Conservation (phyloP, 257 asterid genomes). For the Gentiana straminea region DNA sequence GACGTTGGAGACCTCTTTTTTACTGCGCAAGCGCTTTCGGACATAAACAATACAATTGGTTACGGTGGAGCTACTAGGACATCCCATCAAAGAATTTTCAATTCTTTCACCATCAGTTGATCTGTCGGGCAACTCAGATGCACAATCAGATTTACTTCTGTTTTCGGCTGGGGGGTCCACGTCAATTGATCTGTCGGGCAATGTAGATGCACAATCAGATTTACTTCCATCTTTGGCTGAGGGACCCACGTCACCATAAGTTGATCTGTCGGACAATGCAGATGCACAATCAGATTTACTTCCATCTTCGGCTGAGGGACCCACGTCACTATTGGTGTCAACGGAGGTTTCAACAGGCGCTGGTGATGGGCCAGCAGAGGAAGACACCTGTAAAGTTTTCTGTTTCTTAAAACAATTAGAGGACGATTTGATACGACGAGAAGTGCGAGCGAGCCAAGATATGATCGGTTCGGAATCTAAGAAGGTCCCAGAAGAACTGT, state of each 20-base stretch:
- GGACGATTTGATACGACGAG: conserved; percentile 58
- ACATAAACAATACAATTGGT: conserved; percentile 47
- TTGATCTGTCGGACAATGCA: conserved; percentile 24
- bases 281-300: conserved; percentile 24
- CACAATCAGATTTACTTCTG: conserved; percentile 23
- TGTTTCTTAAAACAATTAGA: conserved; percentile 42
- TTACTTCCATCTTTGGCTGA: conserved; percentile 21
- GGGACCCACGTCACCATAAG: conserved; percentile 18
- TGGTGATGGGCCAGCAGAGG: conserved; percentile 25
- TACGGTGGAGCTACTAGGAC: conserved; percentile 22
- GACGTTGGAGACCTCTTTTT: conserved; percentile 21
- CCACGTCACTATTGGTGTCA: conserved; percentile 21
- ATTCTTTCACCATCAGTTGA: conserved; percentile 19
- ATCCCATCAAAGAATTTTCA: conserved; percentile 25
- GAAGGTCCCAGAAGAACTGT: conserved; percentile 28
- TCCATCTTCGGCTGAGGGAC: conserved; percentile 21
- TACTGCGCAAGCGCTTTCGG: conserved; percentile 50
- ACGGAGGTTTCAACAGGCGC: conserved; percentile 27
- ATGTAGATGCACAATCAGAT: conserved; percentile 25
- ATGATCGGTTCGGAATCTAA: conserved; percentile 84
- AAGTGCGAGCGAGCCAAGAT: conserved; percentile 81
- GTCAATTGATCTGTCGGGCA: conserved; percentile 22
- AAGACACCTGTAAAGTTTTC: conserved; percentile 27
- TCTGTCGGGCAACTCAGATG: conserved; percentile 26
- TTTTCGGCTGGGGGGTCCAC: conserved; percentile 20